These are phyloP conservation scores for Xylariales sp. DNA, from an alignment of 2,329 filamentous ascomycete species.

Conservation along the genomic window DNA sequence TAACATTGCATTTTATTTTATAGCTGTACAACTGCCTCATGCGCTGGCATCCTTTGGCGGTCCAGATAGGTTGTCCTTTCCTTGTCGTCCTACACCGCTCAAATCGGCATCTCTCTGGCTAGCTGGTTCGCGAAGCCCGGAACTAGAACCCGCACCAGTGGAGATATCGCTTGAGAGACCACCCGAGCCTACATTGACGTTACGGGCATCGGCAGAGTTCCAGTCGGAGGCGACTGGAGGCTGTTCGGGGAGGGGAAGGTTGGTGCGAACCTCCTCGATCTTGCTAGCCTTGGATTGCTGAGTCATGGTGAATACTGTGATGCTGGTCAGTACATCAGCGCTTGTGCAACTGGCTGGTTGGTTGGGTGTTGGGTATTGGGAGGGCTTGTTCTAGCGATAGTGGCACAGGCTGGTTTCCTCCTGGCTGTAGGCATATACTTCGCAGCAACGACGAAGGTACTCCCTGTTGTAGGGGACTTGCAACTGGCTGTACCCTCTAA, in stretches of 20 bases:
- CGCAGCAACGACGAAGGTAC: too few relatives aligned
- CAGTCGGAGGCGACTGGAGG: slow-evolving; percentile 74
- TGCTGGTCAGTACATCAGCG: too few relatives aligned
- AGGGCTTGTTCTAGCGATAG: too few relatives aligned
- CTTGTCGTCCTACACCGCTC: slow-evolving; percentile 60
- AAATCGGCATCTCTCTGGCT: slow-evolving; percentile 53
- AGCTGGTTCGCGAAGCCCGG: slow-evolving; percentile 54
- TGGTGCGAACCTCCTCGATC: slow-evolving; percentile 64
- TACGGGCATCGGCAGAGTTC: slow-evolving; percentile 66
- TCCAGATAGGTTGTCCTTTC: slow-evolving; percentile 50
- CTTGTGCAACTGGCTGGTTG: too few relatives aligned
- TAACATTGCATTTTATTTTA: too few relatives aligned
- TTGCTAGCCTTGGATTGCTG: slow-evolving; percentile 57
- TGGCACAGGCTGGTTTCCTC: too few relatives aligned
- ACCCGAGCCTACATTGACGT: slow-evolving; percentile 67
- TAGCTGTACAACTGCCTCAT: too few relatives aligned
- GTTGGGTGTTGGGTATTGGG: too few relatives aligned
- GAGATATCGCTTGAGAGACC: slow-evolving; percentile 49
- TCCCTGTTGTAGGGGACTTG: too few relatives aligned
- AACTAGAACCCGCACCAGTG: slow-evolving; percentile 39
- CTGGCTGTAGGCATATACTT: too few relatives aligned
- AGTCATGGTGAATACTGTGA: slow-evolving; percentile 30
- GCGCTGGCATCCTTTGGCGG: slow-evolving; percentile 55
- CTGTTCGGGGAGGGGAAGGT: slow-evolving; percentile 75
- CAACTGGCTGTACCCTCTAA: too few relatives aligned